These are phyloP conservation scores for Pittosporum tobira DNA, from an alignment of 129 eudicot species.

Conservation along the genomic window DNA sequence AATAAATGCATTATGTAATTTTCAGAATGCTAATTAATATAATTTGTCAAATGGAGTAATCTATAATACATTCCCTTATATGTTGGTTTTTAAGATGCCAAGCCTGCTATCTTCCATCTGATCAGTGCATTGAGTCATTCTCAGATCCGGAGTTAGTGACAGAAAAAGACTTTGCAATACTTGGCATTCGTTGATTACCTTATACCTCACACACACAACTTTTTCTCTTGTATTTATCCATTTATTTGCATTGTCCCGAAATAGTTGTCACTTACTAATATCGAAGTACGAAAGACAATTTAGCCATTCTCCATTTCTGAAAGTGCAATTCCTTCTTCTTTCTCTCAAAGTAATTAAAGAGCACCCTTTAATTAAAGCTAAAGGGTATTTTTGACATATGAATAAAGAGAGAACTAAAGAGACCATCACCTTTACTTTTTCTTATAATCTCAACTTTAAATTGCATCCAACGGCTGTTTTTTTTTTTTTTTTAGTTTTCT, in stretches of 20 bases:
- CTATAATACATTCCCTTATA: neutral
- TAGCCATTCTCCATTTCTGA: slow-evolving; percentile 42
- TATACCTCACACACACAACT: slow-evolving; percentile 6
- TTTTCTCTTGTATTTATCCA: slow-evolving; percentile 22
- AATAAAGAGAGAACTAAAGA: slow-evolving; percentile 23
- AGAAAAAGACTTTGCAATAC: slow-evolving; percentile 21
- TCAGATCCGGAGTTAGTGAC: slow-evolving; percentile 7
- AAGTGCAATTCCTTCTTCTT: slow-evolving; percentile 76
- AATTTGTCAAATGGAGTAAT: neutral
- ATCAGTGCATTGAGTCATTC: slow-evolving; percentile 12
- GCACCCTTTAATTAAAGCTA: slow-evolving; percentile 61
- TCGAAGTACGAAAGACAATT: slow-evolving; percentile 24
- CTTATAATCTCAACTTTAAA: slow-evolving; percentile 46
- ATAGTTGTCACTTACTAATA: slow-evolving; percentile 29
- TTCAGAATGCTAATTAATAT: slow-evolving; percentile 1
- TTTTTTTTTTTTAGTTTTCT: slow-evolving; percentile 19
- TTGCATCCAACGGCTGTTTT: slow-evolving; percentile 58
- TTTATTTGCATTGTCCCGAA: slow-evolving; percentile 18
- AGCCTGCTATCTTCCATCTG: slow-evolving; percentile 4
- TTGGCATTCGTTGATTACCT: slow-evolving; percentile 20
- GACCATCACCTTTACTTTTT: slow-evolving; percentile 51
- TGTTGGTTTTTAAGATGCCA: slow-evolving; percentile 8
- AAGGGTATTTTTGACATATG: slow-evolving; percentile 71
- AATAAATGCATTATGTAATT: neutral
- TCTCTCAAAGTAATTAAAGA: slow-evolving; percentile 36